Base-by-base conservation (phyloP, 139 green algal genomes). In the Volvox reticuliferus region DNA sequence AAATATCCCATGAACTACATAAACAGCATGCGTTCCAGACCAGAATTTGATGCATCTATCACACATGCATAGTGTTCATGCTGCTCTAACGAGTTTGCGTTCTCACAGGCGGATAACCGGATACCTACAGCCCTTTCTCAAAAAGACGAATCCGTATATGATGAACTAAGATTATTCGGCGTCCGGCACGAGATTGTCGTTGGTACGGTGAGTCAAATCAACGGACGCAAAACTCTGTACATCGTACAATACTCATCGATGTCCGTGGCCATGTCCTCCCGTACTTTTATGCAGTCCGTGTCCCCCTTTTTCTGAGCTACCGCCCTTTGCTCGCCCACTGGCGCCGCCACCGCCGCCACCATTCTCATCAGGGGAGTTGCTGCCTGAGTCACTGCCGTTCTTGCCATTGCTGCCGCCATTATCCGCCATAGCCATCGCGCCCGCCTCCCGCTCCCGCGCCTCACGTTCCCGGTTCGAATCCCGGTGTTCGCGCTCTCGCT, bases 331-430 rank as follows among this genome's bases (percentile, higher is more conserved):
- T 22, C 81, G 61, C 55, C 50, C 50, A 21, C 85, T 35, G 36
- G 30, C 82, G 12, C 80, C 79, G 50, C 61, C 69, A 30, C 69
- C 69, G 50, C 76, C 76, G 76, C 36, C 37, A 35, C 91, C 85
- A 35, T 89, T 92, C 83, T 94, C 89, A 67, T 93, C 94, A 1
- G 94, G 94, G 24, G 91, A 94, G 92, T 95, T 96, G 73, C 88
- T 94, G 26, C 94, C 94, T 30, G 85, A 93, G 82, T 95, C 93
- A 16, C 91, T 94, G 79, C 94, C 93, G 65, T 94, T 95, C 87
- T 94, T 94, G 37, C 71, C 80, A 36, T 87, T 87, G 77, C 84
- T 68, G 19, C 69, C 87, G 67, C 36, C 32, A n/a, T 24, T 19
- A 82, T 69, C 67, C 36, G 18, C 79, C 26, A 89, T 32, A 28